Percentiles rank a stretch among this genome's conserved stretches.
Evolutionary conservation across 2,329 filamentous ascomycete genomes (phyloP).

Genomic region (Cercospora canescens): DNA sequence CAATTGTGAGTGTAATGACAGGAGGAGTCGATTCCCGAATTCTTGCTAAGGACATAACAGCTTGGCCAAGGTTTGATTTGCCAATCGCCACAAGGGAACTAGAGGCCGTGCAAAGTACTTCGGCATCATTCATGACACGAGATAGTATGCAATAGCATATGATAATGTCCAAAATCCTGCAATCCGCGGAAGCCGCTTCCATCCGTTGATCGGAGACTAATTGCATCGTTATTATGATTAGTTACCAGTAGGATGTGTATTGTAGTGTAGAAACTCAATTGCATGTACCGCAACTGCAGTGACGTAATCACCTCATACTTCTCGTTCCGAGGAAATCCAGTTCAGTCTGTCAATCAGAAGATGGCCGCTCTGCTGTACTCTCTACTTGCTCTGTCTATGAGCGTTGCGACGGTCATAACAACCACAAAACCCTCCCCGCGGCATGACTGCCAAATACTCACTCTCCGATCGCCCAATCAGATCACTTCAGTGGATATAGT

Average conservation of each 20-base stretch:
- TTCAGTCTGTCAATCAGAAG: no score
- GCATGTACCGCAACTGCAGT: no score
- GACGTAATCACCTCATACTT: no score
- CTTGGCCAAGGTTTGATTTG: slow-evolving; percentile 7
- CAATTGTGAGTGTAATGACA: background rate
- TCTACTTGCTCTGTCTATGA: background rate
- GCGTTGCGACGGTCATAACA: background rate
- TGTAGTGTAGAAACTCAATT: no score
- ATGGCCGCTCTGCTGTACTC: background rate
- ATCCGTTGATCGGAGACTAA: background rate
- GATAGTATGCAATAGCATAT: background rate
- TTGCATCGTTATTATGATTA: no score
- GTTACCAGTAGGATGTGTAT: no score
- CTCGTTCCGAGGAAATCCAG: no score
- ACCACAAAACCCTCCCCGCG: background rate
- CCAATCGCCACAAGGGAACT: slow-evolving; percentile 1
- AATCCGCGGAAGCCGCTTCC: background rate
- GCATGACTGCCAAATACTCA: background rate
- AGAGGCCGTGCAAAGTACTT: background rate
- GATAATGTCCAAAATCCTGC: no score
- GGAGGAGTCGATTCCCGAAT: background rate
- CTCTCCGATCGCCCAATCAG: slow-evolving; percentile 5
- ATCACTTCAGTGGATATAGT: slow-evolving; percentile 3
- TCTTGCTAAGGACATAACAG: background rate
- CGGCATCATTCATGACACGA: background rate